phyloP scores from a whole-genome alignment of 208 protist genomes.

The Trypanosoma lewisi region DNA sequence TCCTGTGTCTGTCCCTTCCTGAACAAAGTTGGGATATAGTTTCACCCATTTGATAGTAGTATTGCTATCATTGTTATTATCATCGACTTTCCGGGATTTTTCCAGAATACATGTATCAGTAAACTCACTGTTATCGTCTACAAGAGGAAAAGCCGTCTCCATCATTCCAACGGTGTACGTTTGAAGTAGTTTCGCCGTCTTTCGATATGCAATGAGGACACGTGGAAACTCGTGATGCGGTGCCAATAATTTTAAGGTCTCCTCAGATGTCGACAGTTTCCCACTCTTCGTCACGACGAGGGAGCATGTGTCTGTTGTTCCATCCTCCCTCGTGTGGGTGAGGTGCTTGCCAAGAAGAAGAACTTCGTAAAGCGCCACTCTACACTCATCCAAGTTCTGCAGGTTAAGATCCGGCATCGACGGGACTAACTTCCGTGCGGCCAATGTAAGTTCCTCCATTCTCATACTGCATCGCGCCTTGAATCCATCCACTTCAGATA shows the following conservation, averaged over 20 bases:
- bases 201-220: conserved; percentile 74
- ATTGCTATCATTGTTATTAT: background rate
- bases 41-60: conserved; percentile 17
- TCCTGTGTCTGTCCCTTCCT: conserved; percentile 88
- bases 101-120: conserved; percentile 9
- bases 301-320: conserved; percentile 7
- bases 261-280: conserved; percentile 88
- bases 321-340: conserved; percentile 13
- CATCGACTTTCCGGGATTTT: too few species aligned
- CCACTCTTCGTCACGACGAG: conserved; percentile 75
- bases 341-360: conserved; percentile 73
- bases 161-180: conserved; percentile 90
- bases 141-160: conserved; percentile 49
- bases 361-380: conserved; percentile 79
- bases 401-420: conserved; percentile 77
- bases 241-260: conserved; percentile 67
- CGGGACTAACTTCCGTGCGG: conserved; percentile 44
- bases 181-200: conserved; percentile 82
- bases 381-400: conserved; percentile 82
- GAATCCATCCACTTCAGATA: conserved; percentile 62
- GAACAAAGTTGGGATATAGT: conserved; percentile 81
- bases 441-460: conserved; percentile 42
- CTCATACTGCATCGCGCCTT: conserved; percentile 39
- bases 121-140: conserved; percentile 23
- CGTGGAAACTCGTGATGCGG: conserved; percentile 75